Base-by-base conservation (phyloP, 2,329 filamentous ascomycete species). In the Aspergillus hortae region DNA sequence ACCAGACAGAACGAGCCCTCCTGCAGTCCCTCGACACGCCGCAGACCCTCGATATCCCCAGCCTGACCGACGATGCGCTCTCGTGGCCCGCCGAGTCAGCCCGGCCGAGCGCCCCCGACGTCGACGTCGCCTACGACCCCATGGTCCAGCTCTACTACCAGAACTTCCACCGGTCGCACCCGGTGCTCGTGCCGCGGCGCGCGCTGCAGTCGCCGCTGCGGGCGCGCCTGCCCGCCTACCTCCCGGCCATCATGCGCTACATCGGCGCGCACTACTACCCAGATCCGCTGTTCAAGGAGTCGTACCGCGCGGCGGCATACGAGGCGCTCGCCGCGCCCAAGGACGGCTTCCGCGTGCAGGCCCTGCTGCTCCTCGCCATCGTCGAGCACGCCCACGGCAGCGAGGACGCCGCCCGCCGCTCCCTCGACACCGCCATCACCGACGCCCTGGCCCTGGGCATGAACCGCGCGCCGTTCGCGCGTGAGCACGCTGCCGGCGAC, bases 401-500 rank as follows among this genome's bases (percentile, higher is more conserved):
- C 3, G 60, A 65, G 21, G 56, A 60, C 11, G 55, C 50, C 41
- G 65, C 66, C 2, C 51, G 56, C 4, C 46, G 45, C 4, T 58
- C 63, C 2, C 79, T 95, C 15, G 74, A 76, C 6, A 79, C 85
- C 27, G 86, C 84, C 4, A 84, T 89, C 62, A 76, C 81, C 1
- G 70, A 91, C 23, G 88, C 89, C 0, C 68, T 92, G 4, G 82
- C 88, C 49, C 78, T 94, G 25, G 85, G 86, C 0, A 81, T 95
- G 70, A 84, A 94, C 63, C 80, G 80, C 3, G 75, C 81, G 41
- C 76, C 80, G 0, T 95, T 86, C 65, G 61, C 58, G 0, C 10
- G 35, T 3, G n/a, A 53, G 6, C 54, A 67, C 38, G 59, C 62
- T 0, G 47, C 51, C 4, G 85, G 88, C 0, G 81, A 84, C 46